Evolutionary conservation across 345 rosid species (phyloP), one percentile per base, ranked within the genome.

Genomic region (Litchi chinensis): DNA sequence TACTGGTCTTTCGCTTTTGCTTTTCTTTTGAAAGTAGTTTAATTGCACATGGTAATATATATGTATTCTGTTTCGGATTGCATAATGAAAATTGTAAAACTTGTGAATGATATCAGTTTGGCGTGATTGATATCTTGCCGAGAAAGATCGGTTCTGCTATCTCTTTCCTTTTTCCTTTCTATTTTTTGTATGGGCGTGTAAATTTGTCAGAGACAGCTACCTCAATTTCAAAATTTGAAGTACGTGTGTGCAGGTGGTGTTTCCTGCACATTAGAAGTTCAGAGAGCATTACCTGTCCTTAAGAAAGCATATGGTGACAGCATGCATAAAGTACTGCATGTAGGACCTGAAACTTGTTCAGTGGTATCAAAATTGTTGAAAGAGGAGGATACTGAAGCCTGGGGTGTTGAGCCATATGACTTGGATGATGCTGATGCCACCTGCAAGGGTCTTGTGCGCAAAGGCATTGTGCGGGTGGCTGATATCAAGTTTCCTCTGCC

Each of bases 361-460:
- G 87, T 87, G 57, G 93, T 90, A 65, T 88, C 91, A 5, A 83
- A 81, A 63, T 87, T 92, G 76, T 79, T 92, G 65, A 92, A 87
- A 81, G 93, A 87, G 79, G 89, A 89, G 66, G 86, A 87, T 71
- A 88, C 82, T 8, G 87, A 88, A 65, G 90, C 85, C 37, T 90
- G 91, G 91, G 91, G 93, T 26, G 85, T 92, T 67, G 97, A 92
- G 82, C 97, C 97, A 5, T 92, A 90, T 46, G 97, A 92, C 70
- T 65, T 92, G 46, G 97, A 90, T 48, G 93, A 92, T 70, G 86
- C 83, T 71, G 89, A 86, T 82, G 83, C 77, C 77, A 80, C 56
- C 66, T 90, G 93, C 88, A 87, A 76, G 73, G 68, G 80, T 52
- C 89, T 90, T n/a, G 86, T 90, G 44, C 87, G 80, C 65, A 90